phyloP scores from a whole-genome alignment of 331 rosid genomes.

The Stylosanthes scabra region DNA sequence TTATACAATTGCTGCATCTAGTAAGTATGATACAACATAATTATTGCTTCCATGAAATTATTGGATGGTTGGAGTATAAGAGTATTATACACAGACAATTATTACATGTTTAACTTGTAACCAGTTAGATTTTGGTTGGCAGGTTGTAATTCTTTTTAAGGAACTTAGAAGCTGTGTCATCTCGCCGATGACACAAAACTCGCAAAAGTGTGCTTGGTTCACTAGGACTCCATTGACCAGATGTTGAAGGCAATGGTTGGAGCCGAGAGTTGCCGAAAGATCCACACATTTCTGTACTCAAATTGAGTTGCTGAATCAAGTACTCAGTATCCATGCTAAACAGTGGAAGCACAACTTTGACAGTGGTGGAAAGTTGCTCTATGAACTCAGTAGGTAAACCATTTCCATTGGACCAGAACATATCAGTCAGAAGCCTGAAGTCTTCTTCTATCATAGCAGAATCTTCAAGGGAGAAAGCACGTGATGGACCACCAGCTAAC shows the following conservation, averaged over 20 bases:
- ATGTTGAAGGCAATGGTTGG: slow-evolving; percentile 77
- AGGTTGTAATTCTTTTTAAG: slow-evolving; percentile 76
- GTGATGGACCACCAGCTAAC: slow-evolving; percentile 92
- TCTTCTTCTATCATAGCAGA: slow-evolving; percentile 75
- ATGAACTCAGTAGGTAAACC: slow-evolving; percentile 78
- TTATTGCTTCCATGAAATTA: neutral
- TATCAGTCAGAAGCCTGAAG: slow-evolving; percentile 65
- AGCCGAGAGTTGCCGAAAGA: slow-evolving; percentile 63
- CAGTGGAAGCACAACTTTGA: slow-evolving; percentile 73
- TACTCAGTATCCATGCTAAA: slow-evolving; percentile 59
- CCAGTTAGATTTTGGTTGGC: slow-evolving; percentile 62
- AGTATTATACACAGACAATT: neutral
- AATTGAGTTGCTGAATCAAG: slow-evolving; percentile 64
- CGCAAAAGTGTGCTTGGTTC: slow-evolving; percentile 88
- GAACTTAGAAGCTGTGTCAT: slow-evolving; percentile 75
- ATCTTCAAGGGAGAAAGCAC: slow-evolving; percentile 72
- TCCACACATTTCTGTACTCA: slow-evolving; percentile 58
- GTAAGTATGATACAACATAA: neutral
- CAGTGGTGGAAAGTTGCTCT: slow-evolving; percentile 57
- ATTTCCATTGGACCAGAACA: slow-evolving; percentile 88
- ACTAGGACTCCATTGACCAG: slow-evolving; percentile 71
- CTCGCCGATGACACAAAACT: slow-evolving; percentile 72
- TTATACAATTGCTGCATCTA: slow-evolving; percentile 1
- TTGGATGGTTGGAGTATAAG: neutral
- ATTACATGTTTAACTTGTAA: neutral